phyloP scores from a whole-genome alignment of 2,329 filamentous ascomycete species.

The Phialophora tarda region DNA sequence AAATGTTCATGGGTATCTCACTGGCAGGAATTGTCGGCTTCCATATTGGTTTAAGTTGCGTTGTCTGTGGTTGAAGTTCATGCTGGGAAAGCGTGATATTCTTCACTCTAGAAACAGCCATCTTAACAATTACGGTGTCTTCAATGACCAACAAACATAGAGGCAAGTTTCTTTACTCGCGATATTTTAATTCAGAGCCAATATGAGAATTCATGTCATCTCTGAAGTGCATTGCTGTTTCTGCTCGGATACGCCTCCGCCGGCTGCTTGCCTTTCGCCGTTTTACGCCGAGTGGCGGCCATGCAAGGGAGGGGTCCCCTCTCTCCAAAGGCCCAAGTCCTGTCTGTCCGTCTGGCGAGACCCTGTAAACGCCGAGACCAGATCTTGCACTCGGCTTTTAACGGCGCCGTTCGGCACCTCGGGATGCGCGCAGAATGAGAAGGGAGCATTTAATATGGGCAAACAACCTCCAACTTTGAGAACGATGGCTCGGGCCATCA shows the following conservation, averaged over 20 bases:
- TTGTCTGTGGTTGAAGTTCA: neutral
- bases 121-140: neutral
- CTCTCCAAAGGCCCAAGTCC: no score
- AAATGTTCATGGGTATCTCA: constrained; percentile 17
- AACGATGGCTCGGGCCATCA: neutral
- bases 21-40: constrained; percentile 6
- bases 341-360: no score
- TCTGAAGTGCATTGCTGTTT: no score
- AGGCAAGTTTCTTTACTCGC: no score
- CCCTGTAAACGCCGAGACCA: no score
- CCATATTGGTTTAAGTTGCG: constrained; percentile 8
- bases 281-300: no score
- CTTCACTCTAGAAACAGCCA: neutral
- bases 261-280: no score
- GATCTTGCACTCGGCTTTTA: no score
- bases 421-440: no score
- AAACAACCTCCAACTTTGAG: neutral
- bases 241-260: no score
- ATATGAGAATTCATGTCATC: neutral
- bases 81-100: neutral
- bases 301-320: no score
- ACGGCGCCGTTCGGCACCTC: neutral
- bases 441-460: neutral
- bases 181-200: no score
- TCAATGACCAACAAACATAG: neutral